Conservation (phyloP, 768 basidiomycete species). For the Trametes meyenii region DNA sequence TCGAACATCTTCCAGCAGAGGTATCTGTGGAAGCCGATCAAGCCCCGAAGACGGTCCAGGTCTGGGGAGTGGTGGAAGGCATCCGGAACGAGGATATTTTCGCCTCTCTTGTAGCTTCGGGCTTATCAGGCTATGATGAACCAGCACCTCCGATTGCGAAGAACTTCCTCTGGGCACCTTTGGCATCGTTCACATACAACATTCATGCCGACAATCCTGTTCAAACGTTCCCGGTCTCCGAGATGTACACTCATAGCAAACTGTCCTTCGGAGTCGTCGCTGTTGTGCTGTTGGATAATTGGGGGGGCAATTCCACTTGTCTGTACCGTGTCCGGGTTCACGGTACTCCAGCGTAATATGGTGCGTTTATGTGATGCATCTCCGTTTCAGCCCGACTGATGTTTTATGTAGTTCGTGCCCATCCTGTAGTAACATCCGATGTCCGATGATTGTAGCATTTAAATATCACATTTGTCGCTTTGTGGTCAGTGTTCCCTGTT, state of each 20-base stretch:
- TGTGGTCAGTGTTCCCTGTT: no score
- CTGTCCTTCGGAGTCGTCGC: conserved; percentile 1
- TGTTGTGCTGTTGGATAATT: neutral
- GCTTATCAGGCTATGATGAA: neutral
- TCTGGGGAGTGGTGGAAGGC: conserved; percentile 3
- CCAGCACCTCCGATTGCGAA: neutral
- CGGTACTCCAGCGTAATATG: neutral
- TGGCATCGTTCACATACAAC: conserved; percentile 1
- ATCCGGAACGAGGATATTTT: neutral
- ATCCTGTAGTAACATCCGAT: no score
- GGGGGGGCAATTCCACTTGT: neutral
- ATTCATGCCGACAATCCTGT: neutral
- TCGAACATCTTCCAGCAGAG: neutral
- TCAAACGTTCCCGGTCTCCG: neutral
- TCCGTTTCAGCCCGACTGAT: no score
- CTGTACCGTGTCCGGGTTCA: neutral
- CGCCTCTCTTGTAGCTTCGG: neutral
- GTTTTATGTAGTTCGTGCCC: no score
- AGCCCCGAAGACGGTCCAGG: neutral
- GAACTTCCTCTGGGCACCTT: neutral
- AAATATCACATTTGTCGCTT: no score
- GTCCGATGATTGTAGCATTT: no score
- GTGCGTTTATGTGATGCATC: no score
- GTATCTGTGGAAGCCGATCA: neutral
- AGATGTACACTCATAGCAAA: neutral